Base-by-base conservation (phyloP, 202 grass and related monocot genomes). In the Saccharum hybrid region DNA sequence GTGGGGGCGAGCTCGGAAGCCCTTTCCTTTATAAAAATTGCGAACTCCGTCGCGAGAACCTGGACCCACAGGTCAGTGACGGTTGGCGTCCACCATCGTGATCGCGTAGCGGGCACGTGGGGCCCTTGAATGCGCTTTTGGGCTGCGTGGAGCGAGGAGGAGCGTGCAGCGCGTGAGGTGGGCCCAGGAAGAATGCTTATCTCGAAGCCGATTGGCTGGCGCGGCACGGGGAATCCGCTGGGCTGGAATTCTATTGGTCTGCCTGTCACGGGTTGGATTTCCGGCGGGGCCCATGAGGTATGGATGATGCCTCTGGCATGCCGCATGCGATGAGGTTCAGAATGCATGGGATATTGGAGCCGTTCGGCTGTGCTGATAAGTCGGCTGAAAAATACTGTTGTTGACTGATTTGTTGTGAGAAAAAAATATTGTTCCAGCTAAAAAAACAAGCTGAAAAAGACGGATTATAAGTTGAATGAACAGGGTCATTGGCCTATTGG, bases 161-260 rank as follows among this genome's bases (percentile, higher is more conserved):
- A 26, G 26, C 46, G 39, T 76, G 41, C 57, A 3, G 12, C 42
- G 9, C 51, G 46, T 7, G 6, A 10, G 2, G 76, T 28, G 78
- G 88, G 88, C 0, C 87, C 85, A 43, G 2, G 7, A 28, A 61
- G 31, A 73, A 66, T 64, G 79, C 82, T 82, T 94, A 94, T 92
- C 93, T 88, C 0, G 80, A 92, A 92, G 40, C 14, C 63, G 39
- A 98, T 98, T 98, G 89, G 96, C 21, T 23, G 14, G 60, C 75
- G 3, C 3, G 69, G 63, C 19, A 51, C 69, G 85, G 43, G 71
- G 69, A 75, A 98, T 98, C 96, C 82, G 34, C 21, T 80, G 64
- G 4, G 64, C 22, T 41, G 81, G 69, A 90, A 88, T 80, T 15
- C 91, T 72, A 98, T 98, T 98, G 96, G 96, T 23, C 31, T 66